These are phyloP conservation scores for Talaromyces sp. DNA, from an alignment of 2,329 filamentous ascomycete genomes.

Conservation along the genomic window DNA sequence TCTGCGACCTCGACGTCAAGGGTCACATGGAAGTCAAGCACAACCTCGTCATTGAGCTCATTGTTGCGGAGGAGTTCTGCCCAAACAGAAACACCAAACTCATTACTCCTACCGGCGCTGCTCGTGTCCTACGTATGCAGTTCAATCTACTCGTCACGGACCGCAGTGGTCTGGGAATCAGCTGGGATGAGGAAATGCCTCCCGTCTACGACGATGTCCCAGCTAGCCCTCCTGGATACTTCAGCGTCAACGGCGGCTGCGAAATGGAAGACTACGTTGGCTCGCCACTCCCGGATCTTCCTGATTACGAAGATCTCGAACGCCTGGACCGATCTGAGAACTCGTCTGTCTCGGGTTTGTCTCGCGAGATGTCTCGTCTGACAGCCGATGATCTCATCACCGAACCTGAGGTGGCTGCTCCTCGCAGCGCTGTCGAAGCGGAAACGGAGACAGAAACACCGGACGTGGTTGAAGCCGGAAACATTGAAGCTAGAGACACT, in stretches of 20 bases:
- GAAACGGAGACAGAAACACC: conserved; percentile 11
- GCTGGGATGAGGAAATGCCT: conserved; percentile 94
- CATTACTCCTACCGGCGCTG: conserved; percentile 81
- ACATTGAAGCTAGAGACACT: conserved; percentile 7
- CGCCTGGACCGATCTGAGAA: conserved; percentile 32
- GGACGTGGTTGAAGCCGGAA: conserved; percentile 4
- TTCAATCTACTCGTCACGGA: conserved; percentile 81
- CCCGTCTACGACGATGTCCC: conserved; percentile 94
- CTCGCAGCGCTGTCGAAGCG: conserved; percentile 9
- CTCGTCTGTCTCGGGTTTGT: conserved; percentile 8
- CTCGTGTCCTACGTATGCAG: conserved; percentile 86
- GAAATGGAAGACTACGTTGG: conserved; percentile 47
- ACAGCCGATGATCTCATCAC: conserved; percentile 32
- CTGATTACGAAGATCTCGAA: conserved; percentile 48
- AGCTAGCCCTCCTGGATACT: conserved; percentile 72
- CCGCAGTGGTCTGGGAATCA: conserved; percentile 79
- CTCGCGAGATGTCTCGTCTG: conserved; percentile 28
- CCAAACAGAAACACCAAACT: conserved; percentile 66
- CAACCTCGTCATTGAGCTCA: conserved; percentile 84
- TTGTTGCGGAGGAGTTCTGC: conserved; percentile 85
- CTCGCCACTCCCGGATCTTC: conserved; percentile 35
- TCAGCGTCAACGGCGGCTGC: conserved; percentile 38
- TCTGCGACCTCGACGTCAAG: conserved; percentile 71
- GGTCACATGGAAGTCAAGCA: conserved; percentile 78
- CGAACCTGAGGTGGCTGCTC: conserved; percentile 13